Evolutionary conservation across 2,329 filamentous ascomycete species (phyloP), one percentile per base, ranked within the genome.

Genomic region (Colletotrichum tropicale): DNA sequence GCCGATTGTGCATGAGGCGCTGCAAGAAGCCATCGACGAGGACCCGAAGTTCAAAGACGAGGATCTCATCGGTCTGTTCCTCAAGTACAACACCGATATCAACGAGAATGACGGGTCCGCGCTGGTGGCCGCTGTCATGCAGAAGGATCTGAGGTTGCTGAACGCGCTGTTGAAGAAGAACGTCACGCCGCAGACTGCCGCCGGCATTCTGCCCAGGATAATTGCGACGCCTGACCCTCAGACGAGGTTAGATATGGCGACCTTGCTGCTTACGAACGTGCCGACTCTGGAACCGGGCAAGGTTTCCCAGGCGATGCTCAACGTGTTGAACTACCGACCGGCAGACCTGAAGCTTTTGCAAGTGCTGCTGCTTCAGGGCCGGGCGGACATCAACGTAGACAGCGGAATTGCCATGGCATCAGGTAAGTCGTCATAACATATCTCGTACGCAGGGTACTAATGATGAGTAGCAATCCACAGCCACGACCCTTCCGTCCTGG

Each of bases 21-120:
- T 92, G 3, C 88, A 91, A 74, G 86, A 88, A 28, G 88, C 88
- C n/a, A 87, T 92, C 56, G 85, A 86, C 16, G 87, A 90, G 56
- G 84, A 86, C 15, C 84, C 85, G 2, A 85, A 86, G 0, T 83
- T 85, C 55, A 84, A 89, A 48, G 90, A 92, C 52, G 86, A 88
- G 56, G 84, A 85, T 3, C 81, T 92, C 13, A 89, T 92, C 70
- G 84, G 86, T 8, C 83, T 92, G 6, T 82, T 92, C 5, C 82
- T 92, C 7, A 84, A 86, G 3, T 84, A 90, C 75, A 87, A 88
- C 16, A 88, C 88, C 6, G 89, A 91, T 64, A 85, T 90, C 48
- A 91, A 91, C 77, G 89, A 88, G 70, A 88, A 89, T 56, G 86
- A 88, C 30, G 89, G 89, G 0, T 83, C 86, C n/a, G 87, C 86